Conservation (phyloP, 192 early-diverging fungal genomes). For the Backusella tarrabulga region DNA sequence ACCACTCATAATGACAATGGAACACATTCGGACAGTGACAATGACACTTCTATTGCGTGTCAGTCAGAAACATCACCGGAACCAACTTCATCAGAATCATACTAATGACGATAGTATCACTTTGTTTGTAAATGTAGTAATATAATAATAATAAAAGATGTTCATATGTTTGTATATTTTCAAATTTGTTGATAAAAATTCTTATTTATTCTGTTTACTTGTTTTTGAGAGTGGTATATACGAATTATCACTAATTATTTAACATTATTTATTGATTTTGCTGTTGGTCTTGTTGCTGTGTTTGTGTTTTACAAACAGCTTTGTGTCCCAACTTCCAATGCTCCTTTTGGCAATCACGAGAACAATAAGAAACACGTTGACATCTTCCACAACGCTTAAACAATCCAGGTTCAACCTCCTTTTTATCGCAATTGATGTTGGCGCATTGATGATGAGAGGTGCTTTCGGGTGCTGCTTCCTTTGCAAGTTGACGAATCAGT, state of each 20-base stretch:
- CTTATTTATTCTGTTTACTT: background rate
- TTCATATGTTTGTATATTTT: background rate
- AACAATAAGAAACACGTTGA: slow-evolving; percentile 49
- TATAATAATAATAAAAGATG: background rate
- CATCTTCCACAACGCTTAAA: slow-evolving; percentile 50
- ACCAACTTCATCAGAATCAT: background rate
- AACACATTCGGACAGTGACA: background rate
- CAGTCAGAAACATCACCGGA: background rate
- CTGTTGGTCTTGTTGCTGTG: background rate
- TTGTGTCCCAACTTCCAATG: slow-evolving; percentile 54
- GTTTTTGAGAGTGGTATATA: background rate
- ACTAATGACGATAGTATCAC: background rate
- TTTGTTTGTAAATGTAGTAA: background rate
- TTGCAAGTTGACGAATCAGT: slow-evolving; percentile 28
- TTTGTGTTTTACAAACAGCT: slow-evolving; percentile 26
- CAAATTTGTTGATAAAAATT: background rate
- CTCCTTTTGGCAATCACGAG: slow-evolving; percentile 49
- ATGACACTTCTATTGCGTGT: background rate
- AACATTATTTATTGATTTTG: slow-evolving; percentile 5
- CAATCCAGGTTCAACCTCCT: slow-evolving; percentile 38
- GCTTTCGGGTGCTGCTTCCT: slow-evolving; percentile 28
- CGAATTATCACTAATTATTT: background rate
- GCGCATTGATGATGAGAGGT: slow-evolving; percentile 34
- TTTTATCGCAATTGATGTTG: slow-evolving; percentile 39
- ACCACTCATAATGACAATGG: background rate